Conservation (phyloP, 495 filamentous ascomycete species). For the Astrocystis sublimbata region DNA sequence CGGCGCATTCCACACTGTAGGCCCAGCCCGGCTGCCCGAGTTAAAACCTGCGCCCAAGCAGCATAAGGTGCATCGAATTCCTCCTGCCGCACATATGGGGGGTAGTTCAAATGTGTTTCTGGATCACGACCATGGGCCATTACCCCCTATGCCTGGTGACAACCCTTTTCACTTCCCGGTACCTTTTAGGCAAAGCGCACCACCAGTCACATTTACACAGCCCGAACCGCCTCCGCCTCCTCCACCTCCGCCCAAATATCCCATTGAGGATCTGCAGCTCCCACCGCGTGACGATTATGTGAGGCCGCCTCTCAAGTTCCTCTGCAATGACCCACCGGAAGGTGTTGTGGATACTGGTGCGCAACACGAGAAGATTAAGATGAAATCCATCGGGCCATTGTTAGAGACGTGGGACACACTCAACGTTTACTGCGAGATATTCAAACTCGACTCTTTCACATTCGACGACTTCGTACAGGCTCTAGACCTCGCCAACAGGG, state of each 20-base stretch:
- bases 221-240: slow-evolving; percentile 59
- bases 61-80: slow-evolving; percentile 62
- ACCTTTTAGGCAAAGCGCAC: slow-evolving; percentile 40
- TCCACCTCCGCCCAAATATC: slow-evolving; percentile 84
- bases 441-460: slow-evolving; percentile 91
- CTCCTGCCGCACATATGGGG: slow-evolving; percentile 39
- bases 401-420: slow-evolving; percentile 94
- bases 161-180: slow-evolving; percentile 45
- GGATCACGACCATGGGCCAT: slow-evolving; percentile 37
- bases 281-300: slow-evolving; percentile 58
- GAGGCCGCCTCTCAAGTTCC: slow-evolving; percentile 74
- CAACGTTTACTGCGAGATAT: slow-evolving; percentile 93
- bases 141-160: slow-evolving; percentile 42
- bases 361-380: slow-evolving; percentile 60
- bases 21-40: slow-evolving; percentile 61
- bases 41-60: slow-evolving; percentile 80
- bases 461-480: slow-evolving; percentile 95
- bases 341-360: slow-evolving; percentile 34
- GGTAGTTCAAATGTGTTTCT: slow-evolving; percentile 41
- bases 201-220: slow-evolving; percentile 22
- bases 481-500: slow-evolving; percentile 74
- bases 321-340: slow-evolving; percentile 61
- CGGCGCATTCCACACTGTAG: slow-evolving; percentile 42
- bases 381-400: slow-evolving; percentile 76
- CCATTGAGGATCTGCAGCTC: slow-evolving; percentile 90